phyloP scores from a whole-genome alignment of 768 basidiomycete genomes.

The Tephrocybe sp. region DNA sequence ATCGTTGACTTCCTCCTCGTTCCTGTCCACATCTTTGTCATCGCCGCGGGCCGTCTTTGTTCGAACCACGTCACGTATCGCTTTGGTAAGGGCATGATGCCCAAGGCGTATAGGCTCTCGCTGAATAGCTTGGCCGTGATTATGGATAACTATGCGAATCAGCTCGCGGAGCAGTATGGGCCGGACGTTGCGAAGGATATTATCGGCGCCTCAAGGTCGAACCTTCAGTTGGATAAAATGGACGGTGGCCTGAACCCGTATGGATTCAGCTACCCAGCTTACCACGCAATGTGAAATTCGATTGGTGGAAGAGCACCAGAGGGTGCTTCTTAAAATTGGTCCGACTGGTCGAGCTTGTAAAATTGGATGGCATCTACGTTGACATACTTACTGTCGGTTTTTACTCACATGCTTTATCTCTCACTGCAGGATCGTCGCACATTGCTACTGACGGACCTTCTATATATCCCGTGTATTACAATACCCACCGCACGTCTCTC shows the following conservation, averaged over 20 bases:
- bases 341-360: too few relatives aligned
- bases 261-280: conserved; percentile 13
- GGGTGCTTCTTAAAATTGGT: conserved; percentile 2
- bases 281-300: conserved; percentile 23
- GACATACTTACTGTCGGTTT: too few relatives aligned
- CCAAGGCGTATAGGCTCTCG: conserved; percentile 74
- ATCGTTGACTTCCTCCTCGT: conserved; percentile 61
- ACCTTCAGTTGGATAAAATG: conserved; percentile 30
- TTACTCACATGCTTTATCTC: too few relatives aligned
- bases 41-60: conserved; percentile 64
- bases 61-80: conserved; percentile 83
- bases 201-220: conserved; percentile 47
- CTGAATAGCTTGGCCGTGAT: conserved; percentile 72
- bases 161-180: conserved; percentile 69
- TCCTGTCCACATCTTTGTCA: conserved; percentile 61
- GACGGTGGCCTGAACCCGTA: too few relatives aligned
- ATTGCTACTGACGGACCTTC: too few relatives aligned
- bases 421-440: too few relatives aligned
- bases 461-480: too few relatives aligned
- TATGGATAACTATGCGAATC: conserved; percentile 79
- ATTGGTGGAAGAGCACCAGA: conserved; percentile 12
- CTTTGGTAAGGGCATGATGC: conserved; percentile 89
- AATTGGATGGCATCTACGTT: too few relatives aligned
- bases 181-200: conserved; percentile 54
- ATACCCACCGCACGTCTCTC: too few relatives aligned